Percentiles rank a stretch among this genome's conserved stretches.
phyloP scores from a whole-genome alignment of 2,329 filamentous ascomycete genomes.

The Cladobotryum protrusum region DNA sequence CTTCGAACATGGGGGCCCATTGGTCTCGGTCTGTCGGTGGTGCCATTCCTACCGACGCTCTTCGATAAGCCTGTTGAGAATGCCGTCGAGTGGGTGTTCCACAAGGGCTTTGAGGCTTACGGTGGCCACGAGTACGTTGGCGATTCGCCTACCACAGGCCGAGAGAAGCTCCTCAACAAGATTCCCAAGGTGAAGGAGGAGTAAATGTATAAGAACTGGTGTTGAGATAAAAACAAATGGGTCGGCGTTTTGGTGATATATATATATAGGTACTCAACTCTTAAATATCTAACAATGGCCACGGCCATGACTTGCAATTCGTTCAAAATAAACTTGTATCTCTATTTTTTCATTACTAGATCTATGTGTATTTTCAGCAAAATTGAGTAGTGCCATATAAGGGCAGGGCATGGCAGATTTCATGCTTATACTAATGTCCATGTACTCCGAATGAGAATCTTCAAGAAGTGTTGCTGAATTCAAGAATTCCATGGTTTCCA shows the following conservation, averaged over 20 bases:
- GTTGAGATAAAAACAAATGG: background rate
- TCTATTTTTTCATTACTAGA: no score
- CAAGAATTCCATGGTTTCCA: no score
- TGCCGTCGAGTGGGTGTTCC: slow-evolving; percentile 84
- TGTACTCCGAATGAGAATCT: no score
- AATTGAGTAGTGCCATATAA: no score
- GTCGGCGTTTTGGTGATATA: background rate
- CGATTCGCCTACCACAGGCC: slow-evolving; percentile 46
- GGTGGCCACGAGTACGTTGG: slow-evolving; percentile 58
- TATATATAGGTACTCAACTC: slow-evolving; percentile 3
- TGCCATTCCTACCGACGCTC: slow-evolving; percentile 75
- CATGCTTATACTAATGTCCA: no score
- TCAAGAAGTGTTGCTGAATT: no score
- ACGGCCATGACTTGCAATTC: background rate
- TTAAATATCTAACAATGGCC: background rate
- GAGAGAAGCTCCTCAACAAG: slow-evolving; percentile 34
- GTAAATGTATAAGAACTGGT: slow-evolving; percentile 14
- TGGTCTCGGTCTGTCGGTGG: slow-evolving; percentile 68
- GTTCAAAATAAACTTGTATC: no score
- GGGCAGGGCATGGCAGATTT: no score
- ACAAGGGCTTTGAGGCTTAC: slow-evolving; percentile 68
- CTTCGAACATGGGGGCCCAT: slow-evolving; percentile 86
- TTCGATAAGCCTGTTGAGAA: slow-evolving; percentile 93
- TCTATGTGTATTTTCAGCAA: no score
- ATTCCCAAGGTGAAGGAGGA: slow-evolving; percentile 42